These are phyloP conservation scores for Lactarius akahatsu DNA, from an alignment of 768 basidiomycete genomes.

Conservation along the genomic window DNA sequence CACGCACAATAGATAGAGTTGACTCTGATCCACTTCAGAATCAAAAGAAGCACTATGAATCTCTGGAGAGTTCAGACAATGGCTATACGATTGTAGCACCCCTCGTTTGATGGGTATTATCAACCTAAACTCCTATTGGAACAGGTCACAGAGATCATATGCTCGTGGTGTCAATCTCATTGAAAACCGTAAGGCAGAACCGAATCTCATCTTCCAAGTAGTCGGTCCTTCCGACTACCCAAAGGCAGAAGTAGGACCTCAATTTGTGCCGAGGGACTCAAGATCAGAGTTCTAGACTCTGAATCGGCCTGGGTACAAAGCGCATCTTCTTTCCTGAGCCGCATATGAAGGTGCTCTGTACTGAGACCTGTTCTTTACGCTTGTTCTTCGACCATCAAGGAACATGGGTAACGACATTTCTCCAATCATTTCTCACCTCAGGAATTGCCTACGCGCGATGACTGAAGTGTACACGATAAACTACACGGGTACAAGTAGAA, in stretches of 20 bases:
- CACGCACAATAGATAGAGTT: conserved; percentile 42
- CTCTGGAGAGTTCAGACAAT: too few species aligned
- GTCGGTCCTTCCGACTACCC: conserved; percentile 19
- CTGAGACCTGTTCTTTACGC: conserved; percentile 22
- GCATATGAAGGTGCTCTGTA: neutral
- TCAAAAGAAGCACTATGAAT: too few species aligned
- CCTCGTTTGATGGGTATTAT: neutral
- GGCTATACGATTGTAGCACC: too few species aligned
- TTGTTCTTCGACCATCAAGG: too few species aligned
- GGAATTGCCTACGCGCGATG: too few species aligned
- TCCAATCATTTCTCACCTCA: too few species aligned
- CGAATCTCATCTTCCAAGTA: neutral
- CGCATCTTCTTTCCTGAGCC: conserved; percentile 37
- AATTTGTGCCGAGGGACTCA: conserved; percentile 5
- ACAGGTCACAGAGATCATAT: conserved; percentile 6
- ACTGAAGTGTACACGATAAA: too few species aligned
- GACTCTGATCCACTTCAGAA: too few species aligned
- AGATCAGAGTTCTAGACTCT: neutral
- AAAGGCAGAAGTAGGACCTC: conserved; percentile 18
- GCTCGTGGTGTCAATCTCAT: conserved; percentile 30
- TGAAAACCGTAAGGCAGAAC: conserved; percentile 30
- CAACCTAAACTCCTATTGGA: conserved; percentile 10
- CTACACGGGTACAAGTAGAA: too few species aligned
- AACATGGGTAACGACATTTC: too few species aligned
- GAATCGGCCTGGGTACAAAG: neutral